Evolutionary conservation across 345 rosid genomes (phyloP).

Genomic region (Populus ilicifolia): DNA sequence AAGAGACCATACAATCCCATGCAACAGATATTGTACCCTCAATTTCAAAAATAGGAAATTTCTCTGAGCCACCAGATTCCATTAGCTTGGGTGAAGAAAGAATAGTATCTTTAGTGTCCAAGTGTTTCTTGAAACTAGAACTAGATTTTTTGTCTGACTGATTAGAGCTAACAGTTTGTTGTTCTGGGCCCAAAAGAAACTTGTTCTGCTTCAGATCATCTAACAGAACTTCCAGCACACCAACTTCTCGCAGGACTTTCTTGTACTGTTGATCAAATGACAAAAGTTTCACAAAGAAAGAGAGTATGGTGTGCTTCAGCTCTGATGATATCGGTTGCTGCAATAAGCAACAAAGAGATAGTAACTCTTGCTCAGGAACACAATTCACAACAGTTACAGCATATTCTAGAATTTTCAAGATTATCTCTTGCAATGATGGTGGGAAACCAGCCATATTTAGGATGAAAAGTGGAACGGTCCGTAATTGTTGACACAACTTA

Average conservation of each 20-base stretch:
- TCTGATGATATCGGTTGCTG: conserved; percentile 93
- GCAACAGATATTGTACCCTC: conserved; percentile 73
- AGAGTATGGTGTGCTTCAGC: conserved; percentile 83
- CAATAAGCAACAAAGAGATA: conserved; percentile 94
- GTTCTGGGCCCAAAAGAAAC: conserved; percentile 72
- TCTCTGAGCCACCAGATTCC: conserved; percentile 79
- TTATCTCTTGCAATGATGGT: conserved; percentile 82
- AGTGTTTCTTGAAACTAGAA: conserved; percentile 82
- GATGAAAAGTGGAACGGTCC: conserved; percentile 94
- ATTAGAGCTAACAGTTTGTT: conserved; percentile 35
- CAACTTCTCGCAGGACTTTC: conserved; percentile 96
- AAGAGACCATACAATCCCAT: conserved; percentile 94
- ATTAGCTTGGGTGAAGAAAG: conserved; percentile 86
- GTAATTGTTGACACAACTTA: conserved; percentile 77
- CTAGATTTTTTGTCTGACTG: conserved; percentile 64
- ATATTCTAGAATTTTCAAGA: conserved; percentile 95
- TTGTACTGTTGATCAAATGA: conserved; percentile 99
- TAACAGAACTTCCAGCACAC: conserved; percentile 85
- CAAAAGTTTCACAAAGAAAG: conserved; percentile 90
- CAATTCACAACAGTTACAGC: conserved; percentile 99
- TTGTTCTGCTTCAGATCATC: conserved; percentile 97
- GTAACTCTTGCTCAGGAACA: conserved; percentile 97
- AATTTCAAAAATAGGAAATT: conserved; percentile 78
- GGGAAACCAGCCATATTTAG: conserved; percentile 96
- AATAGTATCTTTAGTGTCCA: conserved; percentile 75